Percentiles rank a stretch among this genome's conserved stretches.
phyloP scores from a whole-genome alignment of 2,329 filamentous ascomycete genomes.

The Colletotrichum higginsianum region DNA sequence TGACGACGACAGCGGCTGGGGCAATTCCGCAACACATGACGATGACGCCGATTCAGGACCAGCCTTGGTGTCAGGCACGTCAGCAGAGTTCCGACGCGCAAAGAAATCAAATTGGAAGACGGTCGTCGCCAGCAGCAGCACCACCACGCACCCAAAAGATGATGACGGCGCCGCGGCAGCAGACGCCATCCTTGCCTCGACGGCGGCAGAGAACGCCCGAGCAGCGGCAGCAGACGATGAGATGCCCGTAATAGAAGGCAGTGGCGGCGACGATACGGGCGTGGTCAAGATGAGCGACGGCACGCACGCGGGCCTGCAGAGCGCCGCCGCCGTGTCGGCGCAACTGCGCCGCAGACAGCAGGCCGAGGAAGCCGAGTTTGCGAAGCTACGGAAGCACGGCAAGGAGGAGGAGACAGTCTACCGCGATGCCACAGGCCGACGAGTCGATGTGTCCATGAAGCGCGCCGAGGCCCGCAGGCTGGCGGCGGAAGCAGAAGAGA shows the following conservation, averaged over 20 bases:
- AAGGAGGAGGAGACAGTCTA: conserved; percentile 88
- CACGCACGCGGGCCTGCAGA: conserved; percentile 89
- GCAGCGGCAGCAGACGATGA: conserved; percentile 64
- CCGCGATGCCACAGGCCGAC: conserved; percentile 92
- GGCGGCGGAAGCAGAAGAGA: conserved; percentile 77
- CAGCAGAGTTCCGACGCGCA: conserved; percentile 77
- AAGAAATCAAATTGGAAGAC: conserved; percentile 89
- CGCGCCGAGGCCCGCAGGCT: conserved; percentile 84
- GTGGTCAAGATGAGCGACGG: conserved; percentile 86
- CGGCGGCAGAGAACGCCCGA: conserved; percentile 76
- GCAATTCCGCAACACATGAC: conserved; percentile 50
- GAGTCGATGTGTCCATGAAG: conserved; percentile 93
- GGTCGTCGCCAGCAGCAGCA: conserved; percentile 63
- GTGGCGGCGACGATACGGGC: conserved; percentile 59
- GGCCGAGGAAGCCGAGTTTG: conserved; percentile 71
- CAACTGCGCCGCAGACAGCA: conserved; percentile 77
- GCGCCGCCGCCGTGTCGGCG: conserved; percentile 81
- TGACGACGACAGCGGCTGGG: conserved; percentile 73
- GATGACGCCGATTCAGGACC: conserved; percentile 70
- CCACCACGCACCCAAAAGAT: conserved; percentile 46
- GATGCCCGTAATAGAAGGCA: conserved; percentile 61
- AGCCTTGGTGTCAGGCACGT: conserved; percentile 64
- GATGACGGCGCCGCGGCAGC: conserved; percentile 74
- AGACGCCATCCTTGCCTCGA: conserved; percentile 82
- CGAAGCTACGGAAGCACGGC: conserved; percentile 57